Conservation (phyloP, 352 stramenopile genomes). For the Phytophthora lateralis region DNA sequence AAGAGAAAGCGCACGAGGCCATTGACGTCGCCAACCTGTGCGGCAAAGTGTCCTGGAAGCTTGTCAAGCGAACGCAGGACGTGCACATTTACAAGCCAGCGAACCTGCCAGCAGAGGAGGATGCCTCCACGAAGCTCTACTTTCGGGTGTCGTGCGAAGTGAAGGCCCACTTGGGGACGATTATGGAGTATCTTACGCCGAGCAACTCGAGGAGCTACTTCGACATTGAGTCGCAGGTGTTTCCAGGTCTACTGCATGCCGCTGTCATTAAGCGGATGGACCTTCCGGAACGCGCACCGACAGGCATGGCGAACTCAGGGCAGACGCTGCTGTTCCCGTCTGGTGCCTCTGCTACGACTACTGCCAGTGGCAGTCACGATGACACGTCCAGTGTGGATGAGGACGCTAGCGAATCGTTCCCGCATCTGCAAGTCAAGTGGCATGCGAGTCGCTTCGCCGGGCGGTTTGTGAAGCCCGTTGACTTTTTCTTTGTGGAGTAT, state of each 20-base stretch:
- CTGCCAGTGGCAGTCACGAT: conserved; percentile 39
- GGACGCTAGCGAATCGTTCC: conserved; percentile 50
- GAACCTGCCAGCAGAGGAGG: conserved; percentile 45
- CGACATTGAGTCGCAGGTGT: conserved; percentile 84
- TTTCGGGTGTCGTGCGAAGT: conserved; percentile 87
- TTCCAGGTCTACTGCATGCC: conserved; percentile 77
- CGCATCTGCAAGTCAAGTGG: conserved; percentile 85
- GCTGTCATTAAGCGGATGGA: conserved; percentile 85
- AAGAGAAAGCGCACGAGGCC: conserved; percentile 76
- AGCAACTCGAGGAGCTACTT: conserved; percentile 75
- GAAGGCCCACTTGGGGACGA: conserved; percentile 74
- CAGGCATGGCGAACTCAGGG: conserved; percentile 20
- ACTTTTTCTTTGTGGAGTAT: conserved; percentile 91
- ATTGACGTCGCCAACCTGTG: conserved; percentile 66
- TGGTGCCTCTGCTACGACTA: conserved; percentile 31
- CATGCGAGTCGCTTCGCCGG: conserved; percentile 84
- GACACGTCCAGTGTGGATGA: conserved; percentile 57
- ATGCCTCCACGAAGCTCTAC: conserved; percentile 65
- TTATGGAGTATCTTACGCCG: conserved; percentile 83
- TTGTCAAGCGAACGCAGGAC: conserved; percentile 80
- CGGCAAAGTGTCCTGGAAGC: conserved; percentile 64
- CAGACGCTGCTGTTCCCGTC: conserved; percentile 33
- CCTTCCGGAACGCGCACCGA: conserved; percentile 34
- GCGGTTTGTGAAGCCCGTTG: conserved; percentile 80
- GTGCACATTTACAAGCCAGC: conserved; percentile 78